phyloP scores from a whole-genome alignment of 2,329 filamentous ascomycete genomes.

The Talaromyces sp. region DNA sequence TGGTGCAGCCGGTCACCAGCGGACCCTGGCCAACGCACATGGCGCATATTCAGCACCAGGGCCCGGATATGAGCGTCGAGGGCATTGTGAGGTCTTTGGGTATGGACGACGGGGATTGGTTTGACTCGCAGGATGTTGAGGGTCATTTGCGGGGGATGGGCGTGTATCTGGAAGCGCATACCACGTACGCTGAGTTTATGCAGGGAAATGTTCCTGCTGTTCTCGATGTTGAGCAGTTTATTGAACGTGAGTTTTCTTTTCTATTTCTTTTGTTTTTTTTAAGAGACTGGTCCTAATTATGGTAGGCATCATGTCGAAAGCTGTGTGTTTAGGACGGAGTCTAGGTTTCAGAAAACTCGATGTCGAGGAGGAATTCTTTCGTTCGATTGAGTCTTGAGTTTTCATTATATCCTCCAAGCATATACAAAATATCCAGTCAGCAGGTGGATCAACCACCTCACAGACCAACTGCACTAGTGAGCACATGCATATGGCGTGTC shows the following conservation, averaged over 20 bases:
- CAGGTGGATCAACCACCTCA: background rate
- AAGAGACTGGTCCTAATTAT: background rate
- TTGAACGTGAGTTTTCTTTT: conserved; percentile 1
- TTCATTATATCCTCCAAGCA: background rate
- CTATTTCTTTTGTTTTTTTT: background rate
- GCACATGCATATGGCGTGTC: background rate
- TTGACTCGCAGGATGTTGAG: conserved; percentile 18
- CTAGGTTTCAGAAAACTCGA: conserved; percentile 3
- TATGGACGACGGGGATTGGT: conserved; percentile 16
- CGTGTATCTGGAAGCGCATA: conserved; percentile 2
- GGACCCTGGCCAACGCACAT: conserved; percentile 4
- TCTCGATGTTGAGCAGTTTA: conserved; percentile 5
- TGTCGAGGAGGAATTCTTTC: conserved; percentile 8
- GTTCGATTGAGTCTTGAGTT: conserved; percentile 7
- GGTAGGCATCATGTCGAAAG: conserved; percentile 5
- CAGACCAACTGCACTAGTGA: background rate
- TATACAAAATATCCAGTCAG: background rate
- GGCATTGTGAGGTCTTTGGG: conserved; percentile 3
- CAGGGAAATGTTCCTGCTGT: conserved; percentile 6
- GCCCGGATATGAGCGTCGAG: background rate
- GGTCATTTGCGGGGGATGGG: conserved; percentile 13
- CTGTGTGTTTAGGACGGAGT: conserved; percentile 8
- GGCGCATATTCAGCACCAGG: conserved; percentile 3
- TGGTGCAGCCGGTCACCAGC: background rate
- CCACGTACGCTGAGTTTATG: background rate